Evolutionary conservation across 805 yeast species (phyloP).

Genomic region (Kodamaea nitidulidarum): DNA sequence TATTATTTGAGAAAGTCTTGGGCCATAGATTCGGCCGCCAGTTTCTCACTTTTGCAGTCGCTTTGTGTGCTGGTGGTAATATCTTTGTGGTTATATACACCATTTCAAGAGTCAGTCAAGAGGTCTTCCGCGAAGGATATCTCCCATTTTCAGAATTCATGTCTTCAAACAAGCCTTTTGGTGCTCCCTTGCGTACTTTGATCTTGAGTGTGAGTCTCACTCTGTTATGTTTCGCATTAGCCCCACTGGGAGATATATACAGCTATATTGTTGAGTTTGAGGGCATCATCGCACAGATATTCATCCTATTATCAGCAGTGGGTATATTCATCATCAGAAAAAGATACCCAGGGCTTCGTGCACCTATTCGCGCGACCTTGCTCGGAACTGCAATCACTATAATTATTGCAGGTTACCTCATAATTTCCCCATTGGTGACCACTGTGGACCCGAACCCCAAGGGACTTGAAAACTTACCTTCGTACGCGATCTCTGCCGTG

Average conservation of each 20-base stretch:
- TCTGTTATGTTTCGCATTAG: slow-evolving; percentile 31
- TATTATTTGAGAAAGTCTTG: slow-evolving; percentile 52
- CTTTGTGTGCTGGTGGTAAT: slow-evolving; percentile 60
- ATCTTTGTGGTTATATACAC: slow-evolving; percentile 59
- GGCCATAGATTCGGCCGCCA: slow-evolving; percentile 52
- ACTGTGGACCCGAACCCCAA: slow-evolving; percentile 36
- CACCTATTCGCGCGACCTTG: slow-evolving; percentile 50
- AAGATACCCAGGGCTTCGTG: slow-evolving; percentile 44
- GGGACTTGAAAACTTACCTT: slow-evolving; percentile 42
- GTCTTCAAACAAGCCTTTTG: slow-evolving; percentile 54
- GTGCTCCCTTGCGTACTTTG: slow-evolving; percentile 54
- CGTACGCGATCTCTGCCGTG: slow-evolving; percentile 47
- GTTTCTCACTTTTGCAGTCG: slow-evolving; percentile 53
- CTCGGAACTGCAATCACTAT: slow-evolving; percentile 47
- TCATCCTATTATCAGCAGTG: slow-evolving; percentile 47
- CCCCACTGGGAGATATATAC: slow-evolving; percentile 49
- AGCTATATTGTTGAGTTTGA: slow-evolving; percentile 50
- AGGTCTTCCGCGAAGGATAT: slow-evolving; percentile 59
- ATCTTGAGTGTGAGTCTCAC: slow-evolving; percentile 41
- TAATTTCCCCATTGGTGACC: slow-evolving; percentile 46
- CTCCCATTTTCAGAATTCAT: slow-evolving; percentile 49
- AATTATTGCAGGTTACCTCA: slow-evolving; percentile 43
- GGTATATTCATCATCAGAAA: slow-evolving; percentile 55
- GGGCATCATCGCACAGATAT: slow-evolving; percentile 48
- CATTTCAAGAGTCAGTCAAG: slow-evolving; percentile 60